Evolutionary conservation across 352 stramenopile species (phyloP), one percentile per base, ranked within the genome.

Genomic region (Elongisporangium undulatum): DNA sequence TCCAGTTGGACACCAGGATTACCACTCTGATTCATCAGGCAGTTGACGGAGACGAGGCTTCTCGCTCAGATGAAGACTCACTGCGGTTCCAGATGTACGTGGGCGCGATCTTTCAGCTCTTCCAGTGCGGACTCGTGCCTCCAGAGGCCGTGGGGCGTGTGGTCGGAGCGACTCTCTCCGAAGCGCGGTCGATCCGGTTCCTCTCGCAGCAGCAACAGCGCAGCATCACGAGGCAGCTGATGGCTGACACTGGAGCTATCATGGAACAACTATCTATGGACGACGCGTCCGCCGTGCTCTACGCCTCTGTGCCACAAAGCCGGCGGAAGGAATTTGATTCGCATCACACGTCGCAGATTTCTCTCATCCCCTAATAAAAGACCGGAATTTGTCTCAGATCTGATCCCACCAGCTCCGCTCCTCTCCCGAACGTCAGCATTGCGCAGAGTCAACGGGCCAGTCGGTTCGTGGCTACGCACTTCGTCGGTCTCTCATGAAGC

Each of bases 401-500:
- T 41, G 29, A 41, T 41, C 29, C 29, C 24, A 34, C 7, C 24
- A 7, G 7, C 24, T 3, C 29, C 13, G 5, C 9, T 15, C 29
- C 29, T 41, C 29, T 41, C 29, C 29, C 29, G 29, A 15, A 41
- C 29, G 29, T 41, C 29, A 41, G 29, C 29, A 41, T 41, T 41
- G 29, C 29, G 29, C 29, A 41, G 29, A 15, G n/a, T 4, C 49
- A 24, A 53, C 49, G 19, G 16, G 24, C 17, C 55, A 48, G 54
- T 20, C 15, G 19, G 17, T 20, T 24, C 21, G 55, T 24, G 39
- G 34, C 21, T 24, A 53, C 34, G 39, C 55, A 52, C 41, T 41
- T 51, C 49, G 10, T 38, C 53, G 9, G 12, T 29, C n/a, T n/a
- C 41, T 52, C 51, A 74, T 89, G 64, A 68, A 84, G 61, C 55